Percentiles rank a stretch among this genome's conserved stretches.
phyloP scores from a whole-genome alignment of 129 eudicot genomes.

The Rutidosis leptorrhynchoides region DNA sequence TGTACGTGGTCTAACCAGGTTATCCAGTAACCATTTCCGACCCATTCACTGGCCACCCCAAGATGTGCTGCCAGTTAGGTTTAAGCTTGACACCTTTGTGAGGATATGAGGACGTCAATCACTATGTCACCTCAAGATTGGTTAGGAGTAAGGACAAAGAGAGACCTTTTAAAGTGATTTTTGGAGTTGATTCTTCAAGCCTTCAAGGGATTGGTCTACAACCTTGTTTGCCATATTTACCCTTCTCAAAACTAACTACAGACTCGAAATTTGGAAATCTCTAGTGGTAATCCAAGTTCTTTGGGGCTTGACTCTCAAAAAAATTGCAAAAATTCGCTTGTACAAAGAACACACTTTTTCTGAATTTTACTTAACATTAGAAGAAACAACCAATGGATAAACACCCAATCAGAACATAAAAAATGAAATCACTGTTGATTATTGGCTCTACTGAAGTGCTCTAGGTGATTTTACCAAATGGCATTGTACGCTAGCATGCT shows the following conservation, averaged over 20 bases:
- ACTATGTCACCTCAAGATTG: too few species aligned
- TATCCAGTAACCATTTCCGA: too few species aligned
- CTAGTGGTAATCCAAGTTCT: too few species aligned
- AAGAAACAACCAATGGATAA: too few species aligned
- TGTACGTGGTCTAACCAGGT: too few species aligned
- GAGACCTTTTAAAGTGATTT: constrained; percentile 86
- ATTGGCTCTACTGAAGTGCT: background rate
- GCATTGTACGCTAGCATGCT: constrained; percentile 87
- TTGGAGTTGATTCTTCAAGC: constrained; percentile 50
- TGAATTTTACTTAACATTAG: constrained; percentile 67
- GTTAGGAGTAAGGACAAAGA: constrained; percentile 25
- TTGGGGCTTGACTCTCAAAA: too few species aligned
- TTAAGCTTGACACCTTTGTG: too few species aligned
- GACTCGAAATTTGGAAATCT: constrained; percentile 68
- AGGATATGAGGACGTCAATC: too few species aligned
- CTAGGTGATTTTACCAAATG: constrained; percentile 52
- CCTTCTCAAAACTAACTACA: constrained; percentile 65
- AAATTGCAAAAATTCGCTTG: constrained; percentile 81
- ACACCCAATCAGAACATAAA: constrained; percentile 6
- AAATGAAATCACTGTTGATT: background rate
- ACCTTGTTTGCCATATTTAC: constrained; percentile 75
- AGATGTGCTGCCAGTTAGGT: too few species aligned
- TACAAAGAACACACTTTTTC: constrained; percentile 77
- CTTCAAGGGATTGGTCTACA: constrained; percentile 65
- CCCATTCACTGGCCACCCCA: too few species aligned